phyloP scores from a whole-genome alignment of 169 alveolate species.

The Eimeria praecox region DNA sequence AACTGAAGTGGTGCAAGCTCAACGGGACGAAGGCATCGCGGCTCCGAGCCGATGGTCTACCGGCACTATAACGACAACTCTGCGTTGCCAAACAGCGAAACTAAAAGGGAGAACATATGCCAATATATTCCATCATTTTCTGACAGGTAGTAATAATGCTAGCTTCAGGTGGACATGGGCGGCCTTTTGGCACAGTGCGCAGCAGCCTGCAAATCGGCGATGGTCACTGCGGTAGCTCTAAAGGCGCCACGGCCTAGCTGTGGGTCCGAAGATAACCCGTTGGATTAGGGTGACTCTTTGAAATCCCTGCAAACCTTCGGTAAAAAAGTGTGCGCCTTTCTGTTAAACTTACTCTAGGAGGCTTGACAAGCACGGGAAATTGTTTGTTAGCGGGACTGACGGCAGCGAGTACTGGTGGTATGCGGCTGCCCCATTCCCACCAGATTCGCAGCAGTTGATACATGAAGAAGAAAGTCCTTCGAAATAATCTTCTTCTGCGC shows the following conservation, averaged over 20 bases:
- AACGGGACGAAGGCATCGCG: not conserved
- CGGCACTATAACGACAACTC: no score
- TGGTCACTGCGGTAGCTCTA: conserved; percentile 27
- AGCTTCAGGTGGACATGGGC: not conserved
- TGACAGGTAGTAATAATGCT: not conserved
- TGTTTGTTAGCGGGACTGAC: not conserved
- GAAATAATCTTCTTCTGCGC: no score
- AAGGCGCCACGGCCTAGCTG: not conserved
- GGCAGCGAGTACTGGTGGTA: not conserved
- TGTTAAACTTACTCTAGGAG: not conserved
- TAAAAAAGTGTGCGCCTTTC: not conserved
- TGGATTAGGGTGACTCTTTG: not conserved
- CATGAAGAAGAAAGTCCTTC: not conserved
- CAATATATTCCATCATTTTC: not conserved
- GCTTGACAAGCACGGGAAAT: not conserved
- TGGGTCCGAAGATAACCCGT: not conserved
- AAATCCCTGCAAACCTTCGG: not conserved
- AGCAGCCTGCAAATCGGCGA: not conserved
- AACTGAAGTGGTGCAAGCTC: not conserved
- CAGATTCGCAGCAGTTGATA: not conserved
- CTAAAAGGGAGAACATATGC: not conserved
- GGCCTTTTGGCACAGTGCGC: not conserved
- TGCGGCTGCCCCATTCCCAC: not conserved
- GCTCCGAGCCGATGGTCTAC: not conserved
- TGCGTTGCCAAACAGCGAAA: not conserved